Base-by-base conservation (phyloP, 176 grass and related monocot species). In the Puya raimondii region DNA sequence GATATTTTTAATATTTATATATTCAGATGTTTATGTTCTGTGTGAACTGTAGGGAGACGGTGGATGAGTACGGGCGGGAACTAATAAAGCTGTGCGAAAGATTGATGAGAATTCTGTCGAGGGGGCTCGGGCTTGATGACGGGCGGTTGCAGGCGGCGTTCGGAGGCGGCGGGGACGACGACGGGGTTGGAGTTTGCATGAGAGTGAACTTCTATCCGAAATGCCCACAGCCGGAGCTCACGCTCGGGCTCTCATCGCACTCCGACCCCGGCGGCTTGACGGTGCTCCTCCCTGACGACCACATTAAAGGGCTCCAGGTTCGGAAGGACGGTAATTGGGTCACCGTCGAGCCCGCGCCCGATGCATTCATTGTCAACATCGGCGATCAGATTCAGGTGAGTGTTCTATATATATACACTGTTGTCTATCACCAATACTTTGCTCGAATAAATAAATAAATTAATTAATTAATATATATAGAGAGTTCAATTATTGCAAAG, bases 211-310 rank as follows among this genome's bases (percentile, higher is more conserved):
- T 69, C 64, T 86, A 86, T 64, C 83, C 83, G 2, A 86, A 73
- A 67, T 86, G 83, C 68, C 83, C 83, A 16, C 83, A 78, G 70
- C 83, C 83, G 23, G 83, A 86, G 20, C 64, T 86, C 20, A 70
- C 83, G 6, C 83, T 86, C 1, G 91, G 86, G 0, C 68, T 96
- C 2, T 92, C 93, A 0, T 83, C 93, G 1, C 93, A 96, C 79
- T 92, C 93, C 9, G 93, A 96, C 74, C 85, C 86, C 10, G 89
- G 93, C 48, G 89, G 89, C 70, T 81, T 96, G 76, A 96, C 88
- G 12, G 58, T 90, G 53, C 86, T 96, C 3, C 84, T 96, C 11
- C 79, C 72, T 12, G 86, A 96, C 48, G 86, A 96, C 22, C 79
- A n/a, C 23, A 89, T 96, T 23, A 48, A 50, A 16, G 88, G 92